A percentile compares a stretch with the other conserved stretches of the same genome.
Evolutionary conservation across 768 basidiomycete species (phyloP).

Genomic region (Lyophyllum atratum): DNA sequence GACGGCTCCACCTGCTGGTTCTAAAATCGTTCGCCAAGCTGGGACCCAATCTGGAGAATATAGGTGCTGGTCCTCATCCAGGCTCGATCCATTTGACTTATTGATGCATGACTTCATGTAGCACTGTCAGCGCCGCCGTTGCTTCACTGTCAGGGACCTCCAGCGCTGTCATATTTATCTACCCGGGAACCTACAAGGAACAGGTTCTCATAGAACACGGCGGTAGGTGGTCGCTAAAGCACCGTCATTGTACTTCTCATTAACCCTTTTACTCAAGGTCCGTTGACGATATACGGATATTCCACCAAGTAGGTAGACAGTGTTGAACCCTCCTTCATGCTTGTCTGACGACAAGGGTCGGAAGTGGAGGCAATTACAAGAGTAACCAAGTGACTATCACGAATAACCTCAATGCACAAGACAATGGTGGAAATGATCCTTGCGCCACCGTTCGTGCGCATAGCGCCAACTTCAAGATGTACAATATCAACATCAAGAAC

Average conservation of each 20-base stretch:
- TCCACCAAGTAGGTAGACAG: conserved; percentile 20
- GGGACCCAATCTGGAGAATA: conserved; percentile 25
- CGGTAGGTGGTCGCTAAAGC: neutral
- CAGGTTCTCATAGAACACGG: conserved; percentile 25
- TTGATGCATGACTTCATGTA: neutral
- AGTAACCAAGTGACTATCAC: conserved; percentile 26
- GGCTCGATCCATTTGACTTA: neutral
- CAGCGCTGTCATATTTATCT: conserved; percentile 23
- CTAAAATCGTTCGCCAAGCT: conserved; percentile 26
- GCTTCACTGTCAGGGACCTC: conserved; percentile 22
- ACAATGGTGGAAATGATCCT: conserved; percentile 28
- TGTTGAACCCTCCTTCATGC: neutral
- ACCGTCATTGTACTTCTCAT: neutral
- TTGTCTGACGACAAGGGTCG: neutral
- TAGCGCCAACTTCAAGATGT: conserved; percentile 20
- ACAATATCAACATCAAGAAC: conserved; percentile 27
- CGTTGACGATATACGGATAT: conserved; percentile 25
- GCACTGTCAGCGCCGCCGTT: conserved; percentile 24
- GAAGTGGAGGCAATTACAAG: conserved; percentile 23
- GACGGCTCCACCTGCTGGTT: conserved; percentile 25
- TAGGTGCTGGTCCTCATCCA: conserved; percentile 8
- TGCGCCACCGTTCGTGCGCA: conserved; percentile 28
- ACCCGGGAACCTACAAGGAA: conserved; percentile 27
- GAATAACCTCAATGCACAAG: conserved; percentile 27
- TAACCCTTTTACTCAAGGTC: conserved; percentile 1